These are phyloP conservation scores for Metarhizium sp. DNA, from an alignment of 2,329 filamentous ascomycete genomes.

Conservation along the genomic window DNA sequence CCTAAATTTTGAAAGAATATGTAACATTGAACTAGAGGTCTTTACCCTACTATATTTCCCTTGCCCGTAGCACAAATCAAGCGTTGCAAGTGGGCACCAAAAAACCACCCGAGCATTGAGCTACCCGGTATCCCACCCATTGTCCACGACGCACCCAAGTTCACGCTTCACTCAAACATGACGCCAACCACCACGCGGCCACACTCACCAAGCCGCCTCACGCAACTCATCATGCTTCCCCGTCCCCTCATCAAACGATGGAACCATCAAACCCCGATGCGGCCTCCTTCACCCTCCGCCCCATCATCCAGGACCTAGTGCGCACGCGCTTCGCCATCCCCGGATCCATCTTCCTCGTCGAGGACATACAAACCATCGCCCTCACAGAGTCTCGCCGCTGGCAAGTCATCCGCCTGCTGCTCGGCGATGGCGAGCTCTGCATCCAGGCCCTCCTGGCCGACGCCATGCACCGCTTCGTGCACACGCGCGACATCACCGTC, in stretches of 20 bases:
- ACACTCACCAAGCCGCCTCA: background rate
- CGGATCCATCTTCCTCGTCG: constrained; percentile 40
- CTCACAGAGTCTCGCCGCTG: constrained; percentile 26
- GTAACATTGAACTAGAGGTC: no score
- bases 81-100: no score
- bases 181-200: no score
- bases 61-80: no score
- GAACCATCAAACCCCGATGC: constrained; percentile 9
- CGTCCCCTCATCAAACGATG: background rate
- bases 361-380: constrained; percentile 29
- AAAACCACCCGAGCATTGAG: no score
- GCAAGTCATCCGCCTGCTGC: constrained; percentile 36
- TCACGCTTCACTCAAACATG: no score
- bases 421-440: constrained; percentile 44
- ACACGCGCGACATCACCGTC: constrained; percentile 32
- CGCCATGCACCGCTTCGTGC: constrained; percentile 38
- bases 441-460: constrained; percentile 41
- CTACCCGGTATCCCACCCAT: no score
- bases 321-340: constrained; percentile 37
- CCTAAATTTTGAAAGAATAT: no score
- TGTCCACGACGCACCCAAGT: no score
- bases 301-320: constrained; percentile 38
- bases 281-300: constrained; percentile 20
- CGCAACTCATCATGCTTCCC: background rate
- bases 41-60: no score